Percentiles rank a stretch among this genome's conserved stretches.
phyloP scores from a whole-genome alignment of 345 rosid species.

The Lumnitzera littorea region DNA sequence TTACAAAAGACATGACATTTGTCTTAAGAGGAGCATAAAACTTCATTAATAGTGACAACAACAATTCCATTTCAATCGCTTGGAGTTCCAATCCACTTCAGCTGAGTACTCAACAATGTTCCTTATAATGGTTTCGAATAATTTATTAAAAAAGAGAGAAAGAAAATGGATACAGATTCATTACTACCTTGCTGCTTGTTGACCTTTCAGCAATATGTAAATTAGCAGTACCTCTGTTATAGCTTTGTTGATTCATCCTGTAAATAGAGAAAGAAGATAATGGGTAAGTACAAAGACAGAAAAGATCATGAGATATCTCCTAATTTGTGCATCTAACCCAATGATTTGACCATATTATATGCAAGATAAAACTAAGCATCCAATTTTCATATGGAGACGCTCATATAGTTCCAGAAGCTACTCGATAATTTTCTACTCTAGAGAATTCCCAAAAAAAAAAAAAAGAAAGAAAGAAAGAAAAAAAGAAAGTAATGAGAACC shows the following conservation, averaged over 20 bases:
- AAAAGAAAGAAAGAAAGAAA: neutral
- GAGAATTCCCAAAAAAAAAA: no score
- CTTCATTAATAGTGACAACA: no score
- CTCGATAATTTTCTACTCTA: no score
- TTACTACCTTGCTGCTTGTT: conserved; percentile 43
- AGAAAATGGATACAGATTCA: conserved; percentile 1
- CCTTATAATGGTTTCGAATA: neutral
- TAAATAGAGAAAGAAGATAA: conserved; percentile 12
- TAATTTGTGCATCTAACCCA: neutral
- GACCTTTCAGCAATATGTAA: conserved; percentile 30
- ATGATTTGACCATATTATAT: no score
- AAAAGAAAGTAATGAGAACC: conserved; percentile 10
- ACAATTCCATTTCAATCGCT: no score
- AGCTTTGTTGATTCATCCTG: conserved; percentile 52
- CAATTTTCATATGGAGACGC: no score
- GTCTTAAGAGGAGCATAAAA: no score
- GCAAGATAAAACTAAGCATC: no score
- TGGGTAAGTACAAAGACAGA: neutral
- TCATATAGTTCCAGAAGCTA: no score
- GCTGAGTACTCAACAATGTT: no score
- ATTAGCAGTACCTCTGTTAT: conserved; percentile 22
- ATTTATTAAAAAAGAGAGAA: neutral
- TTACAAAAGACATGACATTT: no score
- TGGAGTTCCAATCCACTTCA: no score
- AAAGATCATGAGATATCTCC: neutral